Base-by-base conservation (phyloP, 2,329 filamentous ascomycete genomes). In the Hysterium pulicare region DNA sequence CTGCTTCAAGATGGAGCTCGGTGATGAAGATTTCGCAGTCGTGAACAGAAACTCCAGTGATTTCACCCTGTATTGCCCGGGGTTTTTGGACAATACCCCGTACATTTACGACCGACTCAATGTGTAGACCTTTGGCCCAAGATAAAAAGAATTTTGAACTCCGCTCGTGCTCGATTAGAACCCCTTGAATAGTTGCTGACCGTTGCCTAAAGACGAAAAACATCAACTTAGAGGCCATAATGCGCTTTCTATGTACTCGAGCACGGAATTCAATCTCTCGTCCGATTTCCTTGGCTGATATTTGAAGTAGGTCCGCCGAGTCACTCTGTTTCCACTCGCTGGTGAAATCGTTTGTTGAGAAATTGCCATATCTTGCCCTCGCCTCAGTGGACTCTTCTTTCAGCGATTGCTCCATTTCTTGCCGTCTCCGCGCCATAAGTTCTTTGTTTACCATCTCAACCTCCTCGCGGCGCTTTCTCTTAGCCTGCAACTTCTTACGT, bases 151-250 rank as follows among this genome's bases (percentile, higher is more conserved):
- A 78, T 44, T 82, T 76, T 1, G 85, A 84, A 9, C 86, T 76
- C 36, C 73, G 72, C 5, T 81, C 78, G 50, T 82, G 72, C 51
- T 78, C 72, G 46, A 81, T 73, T 30, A 96, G 72, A 2, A 95
- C 87, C 48, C 88, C 90, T 66, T 96, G 90, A 39, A 95, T 81
- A 20, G 89, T 93, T 51, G 79, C 76, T 10, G 86, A 82, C 68
- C 90, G 86, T 68, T 95, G 88, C 42, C 90, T 84, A 60, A 95
- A 85, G 45, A 95, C 79, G 33, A 95, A 72, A 66, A 95, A 95
- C 56, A 89, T 87, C 23, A 95, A 75, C 52, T 86, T 84, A 54
- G 87, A 78, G 61, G 88, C 90, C 71, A 95, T 78, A 54, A 85
- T 84, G 36, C 90, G 83, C 45, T 93, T 76, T 43, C 90, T 87